Conservation (phyloP, 495 filamentous ascomycete species). For the Tuber borchii region DNA sequence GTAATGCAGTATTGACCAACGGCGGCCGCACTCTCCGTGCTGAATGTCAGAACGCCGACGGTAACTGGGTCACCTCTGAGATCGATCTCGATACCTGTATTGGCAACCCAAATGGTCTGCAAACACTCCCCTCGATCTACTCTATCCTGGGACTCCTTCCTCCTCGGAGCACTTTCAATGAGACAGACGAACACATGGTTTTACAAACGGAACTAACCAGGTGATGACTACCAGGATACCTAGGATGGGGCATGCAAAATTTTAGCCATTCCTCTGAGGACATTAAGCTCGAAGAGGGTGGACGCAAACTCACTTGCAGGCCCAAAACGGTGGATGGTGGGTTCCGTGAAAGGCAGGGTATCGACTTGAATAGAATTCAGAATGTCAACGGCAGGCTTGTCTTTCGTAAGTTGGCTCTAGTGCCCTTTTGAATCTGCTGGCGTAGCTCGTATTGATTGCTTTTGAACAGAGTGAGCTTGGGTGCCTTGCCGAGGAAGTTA, state of each 20-base stretch:
- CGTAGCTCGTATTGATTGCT: not conserved
- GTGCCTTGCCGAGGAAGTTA: not conserved
- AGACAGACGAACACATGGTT: not conserved
- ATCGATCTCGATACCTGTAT: constrained; percentile 25
- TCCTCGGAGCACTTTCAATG: not conserved
- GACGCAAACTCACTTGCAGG: constrained; percentile 16
- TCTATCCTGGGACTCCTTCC: not conserved
- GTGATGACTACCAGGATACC: constrained; percentile 15
- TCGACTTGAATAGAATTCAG: constrained; percentile 15
- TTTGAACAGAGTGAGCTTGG: not conserved
- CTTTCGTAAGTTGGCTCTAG: not conserved
- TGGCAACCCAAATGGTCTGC: constrained; percentile 32
- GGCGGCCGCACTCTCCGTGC: constrained; percentile 18
- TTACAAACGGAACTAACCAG: not conserved
- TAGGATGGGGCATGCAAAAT: constrained; percentile 18
- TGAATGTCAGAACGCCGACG: constrained; percentile 9
- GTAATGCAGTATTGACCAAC: constrained; percentile 9
- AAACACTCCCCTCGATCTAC: not conserved
- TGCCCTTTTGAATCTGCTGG: not conserved
- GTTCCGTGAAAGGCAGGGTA: constrained; percentile 18
- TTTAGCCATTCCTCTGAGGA: constrained; percentile 7
- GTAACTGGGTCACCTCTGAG: constrained; percentile 5
- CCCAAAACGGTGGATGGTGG: constrained; percentile 3
- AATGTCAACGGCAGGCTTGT: not conserved
- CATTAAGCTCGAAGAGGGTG: constrained; percentile 14